Base-by-base conservation (phyloP, 2,329 filamentous ascomycete genomes). In the Chrysoporthe cubensis region DNA sequence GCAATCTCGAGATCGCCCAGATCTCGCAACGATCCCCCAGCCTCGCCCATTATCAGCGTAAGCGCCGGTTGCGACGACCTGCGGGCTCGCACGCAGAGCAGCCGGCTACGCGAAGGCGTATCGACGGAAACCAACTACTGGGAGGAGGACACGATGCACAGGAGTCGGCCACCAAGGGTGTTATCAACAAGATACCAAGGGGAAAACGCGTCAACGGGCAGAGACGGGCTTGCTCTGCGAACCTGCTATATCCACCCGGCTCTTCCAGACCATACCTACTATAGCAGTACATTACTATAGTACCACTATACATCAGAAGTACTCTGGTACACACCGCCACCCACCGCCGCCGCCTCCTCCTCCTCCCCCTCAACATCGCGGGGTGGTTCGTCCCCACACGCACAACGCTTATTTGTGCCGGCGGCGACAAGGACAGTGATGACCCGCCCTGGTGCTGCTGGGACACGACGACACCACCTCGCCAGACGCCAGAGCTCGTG, bases 11-110 rank as follows among this genome's bases (percentile, higher is more conserved):
- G 67, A 69, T 69, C 65, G 65, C 60, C 65, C n/a, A 64, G 62
- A 65, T 67, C 68, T 67, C 48, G 65, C 68, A 67, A 66, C 68
- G 65, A 69, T 69, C 62, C 65, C 62, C 68, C 68, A 69, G 65
- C 61, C 61, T 65, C 50, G 57, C 32, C 44, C 34, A 46, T 64
- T 65, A 65, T 50, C 60, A 67, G 65, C 59, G 46, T 60, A 67
- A 61, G 62, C 68, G 68, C 68, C 58, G 9, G 65, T 69, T 66
- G 68, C 68, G 68, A 67, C 68, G 32, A 48, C 52, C 26, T 43
- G 40, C 34, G 50, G 48, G 26, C 44, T 46, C n/a, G 18, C 37
- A 16, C 9, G n/a, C 37, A 34, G 26, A 63, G 46, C 6, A 60
- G 60, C 21, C 63, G 54, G 18, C 46, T 16, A 18, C 40, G 54